These are phyloP conservation scores for Cytospora piceicola DNA, from an alignment of 2,329 filamentous ascomycete genomes.

Conservation along the genomic window DNA sequence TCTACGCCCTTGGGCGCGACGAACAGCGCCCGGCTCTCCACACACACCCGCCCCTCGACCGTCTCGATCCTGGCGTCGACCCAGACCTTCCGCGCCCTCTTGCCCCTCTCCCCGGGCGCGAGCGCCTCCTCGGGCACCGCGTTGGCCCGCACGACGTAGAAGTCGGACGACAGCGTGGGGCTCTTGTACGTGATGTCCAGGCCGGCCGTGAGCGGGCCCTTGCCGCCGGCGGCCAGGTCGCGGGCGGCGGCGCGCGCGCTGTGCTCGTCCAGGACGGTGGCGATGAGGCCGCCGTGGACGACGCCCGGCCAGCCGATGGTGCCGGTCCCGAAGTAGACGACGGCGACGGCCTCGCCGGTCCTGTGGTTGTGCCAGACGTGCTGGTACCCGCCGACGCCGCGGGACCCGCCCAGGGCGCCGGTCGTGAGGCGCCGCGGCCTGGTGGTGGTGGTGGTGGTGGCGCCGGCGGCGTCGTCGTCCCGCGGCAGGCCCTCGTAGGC, in stretches of 20 bases:
- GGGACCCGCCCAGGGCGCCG: constrained; percentile 47
- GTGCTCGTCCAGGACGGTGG: constrained; percentile 71
- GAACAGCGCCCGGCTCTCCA: constrained; percentile 62
- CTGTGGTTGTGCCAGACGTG: constrained; percentile 65
- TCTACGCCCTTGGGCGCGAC: constrained; percentile 58
- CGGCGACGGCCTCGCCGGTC: constrained; percentile 61
- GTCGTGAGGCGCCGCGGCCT: constrained; percentile 43
- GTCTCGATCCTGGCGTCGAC: constrained; percentile 59
- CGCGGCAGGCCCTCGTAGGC: constrained; percentile 9
- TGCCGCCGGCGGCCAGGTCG: constrained; percentile 50
- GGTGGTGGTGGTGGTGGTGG: no score
- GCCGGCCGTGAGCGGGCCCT: constrained; percentile 53
- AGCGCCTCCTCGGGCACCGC: constrained; percentile 43
- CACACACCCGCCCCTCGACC: constrained; percentile 58
- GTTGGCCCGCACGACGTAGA: constrained; percentile 64
- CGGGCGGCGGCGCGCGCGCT: constrained; percentile 65
- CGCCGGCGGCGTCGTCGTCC: no score
- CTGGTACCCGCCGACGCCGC: constrained; percentile 55
- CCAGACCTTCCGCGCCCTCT: constrained; percentile 55
- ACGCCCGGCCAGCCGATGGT: constrained; percentile 72
- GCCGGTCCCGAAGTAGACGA: constrained; percentile 71
- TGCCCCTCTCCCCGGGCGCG: constrained; percentile 36
- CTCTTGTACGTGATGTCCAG: constrained; percentile 65
- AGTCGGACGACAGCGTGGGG: constrained; percentile 61
- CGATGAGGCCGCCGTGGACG: constrained; percentile 72